Conservation (phyloP, 495 filamentous ascomycete genomes). For the Penicillium paradoxum region DNA sequence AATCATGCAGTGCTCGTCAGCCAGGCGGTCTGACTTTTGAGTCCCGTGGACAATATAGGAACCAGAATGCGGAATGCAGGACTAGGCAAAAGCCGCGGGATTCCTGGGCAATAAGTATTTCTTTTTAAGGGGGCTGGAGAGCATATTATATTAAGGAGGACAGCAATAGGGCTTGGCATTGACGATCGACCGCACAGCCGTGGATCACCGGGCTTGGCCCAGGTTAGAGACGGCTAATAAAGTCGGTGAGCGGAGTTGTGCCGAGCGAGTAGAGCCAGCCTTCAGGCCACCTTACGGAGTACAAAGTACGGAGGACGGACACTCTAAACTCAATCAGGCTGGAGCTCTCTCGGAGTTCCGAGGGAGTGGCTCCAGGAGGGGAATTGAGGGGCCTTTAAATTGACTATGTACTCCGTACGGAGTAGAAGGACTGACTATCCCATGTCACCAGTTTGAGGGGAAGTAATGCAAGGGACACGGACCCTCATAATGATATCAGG, state of each 20-base stretch:
- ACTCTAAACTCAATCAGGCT: neutral
- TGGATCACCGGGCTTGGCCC: conserved; percentile 1
- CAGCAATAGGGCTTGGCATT: conserved; percentile 3
- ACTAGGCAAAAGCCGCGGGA: neutral
- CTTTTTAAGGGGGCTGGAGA: neutral
- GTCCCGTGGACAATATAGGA: neutral
- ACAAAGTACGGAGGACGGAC: too few species aligned
- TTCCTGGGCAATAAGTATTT: neutral
- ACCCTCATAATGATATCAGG: conserved; percentile 12
- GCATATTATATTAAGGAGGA: neutral
- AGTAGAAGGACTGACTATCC: neutral
- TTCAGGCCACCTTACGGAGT: neutral
- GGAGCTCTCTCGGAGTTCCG: neutral
- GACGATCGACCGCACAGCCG: too few species aligned
- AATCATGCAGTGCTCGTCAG: conserved; percentile 1
- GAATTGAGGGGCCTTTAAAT: neutral
- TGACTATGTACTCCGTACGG: neutral
- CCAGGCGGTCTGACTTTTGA: neutral
- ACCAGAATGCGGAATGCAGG: conserved; percentile 9
- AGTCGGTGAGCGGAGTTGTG: conserved; percentile 6
- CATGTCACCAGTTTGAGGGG: neutral
- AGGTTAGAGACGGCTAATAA: neutral
- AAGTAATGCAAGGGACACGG: neutral
- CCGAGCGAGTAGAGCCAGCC: neutral
- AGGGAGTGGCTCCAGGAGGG: too few species aligned